Evolutionary conservation across 305 asterid species (phyloP), one percentile per base, ranked within the genome.

Genomic region (Fraxinus sp.): DNA sequence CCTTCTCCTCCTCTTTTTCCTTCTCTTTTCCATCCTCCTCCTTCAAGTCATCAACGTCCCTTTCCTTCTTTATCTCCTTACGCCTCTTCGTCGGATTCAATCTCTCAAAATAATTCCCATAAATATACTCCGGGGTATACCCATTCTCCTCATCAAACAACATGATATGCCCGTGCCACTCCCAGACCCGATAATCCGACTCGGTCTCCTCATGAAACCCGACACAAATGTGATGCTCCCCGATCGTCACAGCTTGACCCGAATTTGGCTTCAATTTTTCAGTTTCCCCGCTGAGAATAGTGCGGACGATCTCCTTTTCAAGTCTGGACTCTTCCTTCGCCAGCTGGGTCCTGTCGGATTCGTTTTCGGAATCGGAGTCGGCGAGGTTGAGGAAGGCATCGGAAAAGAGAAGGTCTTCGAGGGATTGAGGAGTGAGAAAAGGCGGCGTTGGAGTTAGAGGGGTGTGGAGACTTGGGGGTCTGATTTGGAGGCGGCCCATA

Each of bases 101-200:
- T 86, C 94, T 91, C 89, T 96, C 98, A 76, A 96, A 96, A 85
- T 96, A 93, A 85, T 96, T 96, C 77, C 99, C 99, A 41, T 94
- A 96, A 6, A 93, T 96, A 75, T 96, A 96, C 87, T 94, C 99
- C 5, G 98, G 97, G 0, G 89, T 82, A 82, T 91, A 94, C 36
- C 97, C 99, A 81, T 93, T 91, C 84, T 96, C 98, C 82, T 94
- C 99, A 83, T 94, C 98, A 80, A 94, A 94, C 86, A 94, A 74
- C 97, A 93, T 93, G 3, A 94, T 88, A 84, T 96, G 99, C 1
- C 99, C 99, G 32, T 96, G 99, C 99, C 99, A 96, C 86, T 94
- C 98, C 99, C 99, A 94, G 5, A 94, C 98, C 24, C 98, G 93
- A 79, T 94, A 93, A 85, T 91, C 97, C 5, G 98, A 92, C 52